These are phyloP conservation scores for Didymella segeticola DNA, from an alignment of 2,329 filamentous ascomycete genomes.

Conservation along the genomic window DNA sequence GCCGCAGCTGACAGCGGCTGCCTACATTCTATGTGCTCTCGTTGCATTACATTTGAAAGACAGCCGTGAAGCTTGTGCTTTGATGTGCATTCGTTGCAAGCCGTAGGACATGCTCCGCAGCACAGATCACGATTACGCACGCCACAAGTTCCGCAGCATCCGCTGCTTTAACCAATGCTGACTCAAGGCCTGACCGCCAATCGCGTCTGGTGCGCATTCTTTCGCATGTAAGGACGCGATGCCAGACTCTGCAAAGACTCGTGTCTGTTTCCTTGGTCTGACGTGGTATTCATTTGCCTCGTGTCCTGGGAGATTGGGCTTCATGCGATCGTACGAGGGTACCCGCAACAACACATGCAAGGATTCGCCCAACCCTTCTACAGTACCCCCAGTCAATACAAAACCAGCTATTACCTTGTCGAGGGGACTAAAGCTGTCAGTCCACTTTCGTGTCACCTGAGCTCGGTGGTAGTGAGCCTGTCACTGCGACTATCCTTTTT, in stretches of 20 bases:
- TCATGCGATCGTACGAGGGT: conserved; percentile 3
- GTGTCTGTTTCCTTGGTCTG: not conserved
- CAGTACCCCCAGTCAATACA: not conserved
- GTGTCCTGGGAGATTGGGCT: conserved; percentile 8
- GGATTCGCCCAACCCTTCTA: conserved; percentile 1
- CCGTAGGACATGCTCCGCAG: not conserved
- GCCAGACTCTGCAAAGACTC: not conserved
- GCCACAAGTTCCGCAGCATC: not conserved
- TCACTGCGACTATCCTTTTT: conserved; percentile 2
- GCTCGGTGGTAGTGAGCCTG: not conserved
- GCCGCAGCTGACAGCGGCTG: conserved; percentile 14
- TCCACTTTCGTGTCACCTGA: not conserved
- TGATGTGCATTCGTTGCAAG: not conserved
- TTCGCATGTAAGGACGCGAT: conserved; percentile 3
- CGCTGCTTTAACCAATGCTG: conserved; percentile 10
- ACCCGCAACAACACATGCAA: conserved; percentile 4
- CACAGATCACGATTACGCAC: not conserved
- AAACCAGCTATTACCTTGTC: conserved; percentile 2
- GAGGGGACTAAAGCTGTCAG: conserved; percentile 4
- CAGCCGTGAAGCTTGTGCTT: not conserved
- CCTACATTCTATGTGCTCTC: not conserved
- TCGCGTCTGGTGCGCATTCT: conserved; percentile 3
- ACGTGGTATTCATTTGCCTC: conserved; percentile 5
- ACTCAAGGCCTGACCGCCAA: conserved; percentile 5
- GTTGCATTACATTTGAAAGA: not conserved